phyloP scores from a whole-genome alignment of 2,329 filamentous ascomycete species.

The Ciborinia camelliae region DNA sequence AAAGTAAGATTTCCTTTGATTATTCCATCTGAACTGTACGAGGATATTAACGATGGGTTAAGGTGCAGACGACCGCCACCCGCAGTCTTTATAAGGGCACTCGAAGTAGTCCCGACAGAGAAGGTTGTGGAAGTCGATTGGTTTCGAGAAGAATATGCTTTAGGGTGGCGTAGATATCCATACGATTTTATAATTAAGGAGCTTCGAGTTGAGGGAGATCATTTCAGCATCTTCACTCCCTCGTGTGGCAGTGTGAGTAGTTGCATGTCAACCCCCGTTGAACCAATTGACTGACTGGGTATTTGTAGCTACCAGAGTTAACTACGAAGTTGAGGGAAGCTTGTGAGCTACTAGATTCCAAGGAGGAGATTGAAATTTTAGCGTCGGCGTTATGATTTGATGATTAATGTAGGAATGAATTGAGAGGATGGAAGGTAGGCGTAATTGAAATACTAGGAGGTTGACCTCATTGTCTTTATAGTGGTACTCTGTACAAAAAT shows the following conservation, averaged over 20 bases:
- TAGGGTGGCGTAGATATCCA: slow-evolving; percentile 15
- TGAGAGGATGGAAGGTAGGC: background rate
- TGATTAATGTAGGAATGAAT: background rate
- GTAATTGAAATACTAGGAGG: background rate
- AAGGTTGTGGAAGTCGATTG: slow-evolving; percentile 17
- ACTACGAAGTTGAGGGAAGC: background rate
- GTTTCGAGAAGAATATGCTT: slow-evolving; percentile 8
- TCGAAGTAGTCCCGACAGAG: background rate
- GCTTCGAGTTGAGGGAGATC: slow-evolving; percentile 13
- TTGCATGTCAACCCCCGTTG: background rate
- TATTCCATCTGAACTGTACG: background rate
- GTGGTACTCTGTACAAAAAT: too few species aligned
- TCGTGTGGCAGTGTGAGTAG: slow-evolving; percentile 8
- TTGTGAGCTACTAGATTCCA: background rate
- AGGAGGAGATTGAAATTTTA: too few species aligned
- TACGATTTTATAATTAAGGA: slow-evolving; percentile 12
- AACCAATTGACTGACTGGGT: background rate
- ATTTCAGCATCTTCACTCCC: slow-evolving; percentile 17
- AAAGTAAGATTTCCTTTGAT: background rate
- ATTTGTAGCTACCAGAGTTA: background rate
- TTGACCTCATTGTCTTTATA: too few species aligned
- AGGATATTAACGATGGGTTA: background rate
- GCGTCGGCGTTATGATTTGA: background rate
- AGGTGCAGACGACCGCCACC: slow-evolving; percentile 2
- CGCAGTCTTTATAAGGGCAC: slow-evolving; percentile 11